A percentile compares a stretch with the other conserved stretches of the same genome.
phyloP scores from a whole-genome alignment of 176 grass and related monocot species.

The Cocos nucifera region DNA sequence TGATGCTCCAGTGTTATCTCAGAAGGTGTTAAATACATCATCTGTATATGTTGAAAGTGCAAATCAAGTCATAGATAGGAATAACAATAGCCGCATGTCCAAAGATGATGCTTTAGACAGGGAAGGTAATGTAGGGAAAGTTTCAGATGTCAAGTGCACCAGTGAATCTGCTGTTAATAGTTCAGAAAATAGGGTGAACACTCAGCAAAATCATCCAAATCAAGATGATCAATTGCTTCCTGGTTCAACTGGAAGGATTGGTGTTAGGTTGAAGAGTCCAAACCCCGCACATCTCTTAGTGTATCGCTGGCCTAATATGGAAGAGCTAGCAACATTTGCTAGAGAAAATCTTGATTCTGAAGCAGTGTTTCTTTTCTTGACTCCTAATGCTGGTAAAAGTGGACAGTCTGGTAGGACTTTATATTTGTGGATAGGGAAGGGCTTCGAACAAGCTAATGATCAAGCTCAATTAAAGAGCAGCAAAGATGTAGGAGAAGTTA shows the following conservation, averaged over 20 bases:
- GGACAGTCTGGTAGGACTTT: neutral
- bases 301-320: conserved; percentile 77
- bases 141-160: conserved; percentile 15
- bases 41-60: conserved; percentile 25
- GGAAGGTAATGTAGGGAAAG: conserved; percentile 25
- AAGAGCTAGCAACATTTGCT: conserved; percentile 46
- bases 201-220: neutral
- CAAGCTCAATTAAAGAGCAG: neutral
- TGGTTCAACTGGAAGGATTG: conserved; percentile 25
- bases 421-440: neutral
- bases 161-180: conserved; percentile 21
- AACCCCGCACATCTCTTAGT: conserved; percentile 23
- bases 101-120: neutral
- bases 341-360: conserved; percentile 63
- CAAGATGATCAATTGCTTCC: neutral
- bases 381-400: conserved; percentile 24
- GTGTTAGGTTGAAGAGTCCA: conserved; percentile 25
- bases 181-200: conserved; percentile 7
- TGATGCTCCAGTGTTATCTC: conserved; percentile 39
- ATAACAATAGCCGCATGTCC: conserved; percentile 17
- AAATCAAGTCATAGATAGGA: conserved; percentile 31
- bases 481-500: neutral
- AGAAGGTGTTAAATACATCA: conserved; percentile 16
- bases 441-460: neutral
- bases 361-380: conserved; percentile 74